Percentiles rank a stretch among this genome's conserved stretches.
Evolutionary conservation across 2,329 filamentous ascomycete genomes (phyloP).

Genomic region (Alternaria atra): DNA sequence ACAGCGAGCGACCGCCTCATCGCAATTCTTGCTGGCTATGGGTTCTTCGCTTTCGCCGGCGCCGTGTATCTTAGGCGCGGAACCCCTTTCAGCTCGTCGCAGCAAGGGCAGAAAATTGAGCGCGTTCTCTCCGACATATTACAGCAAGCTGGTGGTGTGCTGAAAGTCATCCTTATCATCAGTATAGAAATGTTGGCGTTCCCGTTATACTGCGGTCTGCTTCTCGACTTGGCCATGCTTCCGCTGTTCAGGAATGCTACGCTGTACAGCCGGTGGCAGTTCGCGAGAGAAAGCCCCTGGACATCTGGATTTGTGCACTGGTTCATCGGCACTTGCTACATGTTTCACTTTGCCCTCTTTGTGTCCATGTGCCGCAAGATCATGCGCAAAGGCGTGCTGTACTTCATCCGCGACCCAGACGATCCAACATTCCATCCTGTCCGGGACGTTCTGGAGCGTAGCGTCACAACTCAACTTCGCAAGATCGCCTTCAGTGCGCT

Average conservation of each 20-base stretch:
- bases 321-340: conserved; percentile 98
- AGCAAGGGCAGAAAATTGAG: conserved; percentile 68
- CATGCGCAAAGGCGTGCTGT: conserved; percentile 91
- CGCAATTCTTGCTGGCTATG: conserved; percentile 83
- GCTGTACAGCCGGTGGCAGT: conserved; percentile 77
- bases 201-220: conserved; percentile 90
- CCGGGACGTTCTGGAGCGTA: conserved; percentile 92
- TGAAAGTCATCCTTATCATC: conserved; percentile 98
- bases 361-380: conserved; percentile 99
- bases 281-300: conserved; percentile 79
- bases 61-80: conserved; percentile 81
- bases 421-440: conserved; percentile 98
- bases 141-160: conserved; percentile 92
- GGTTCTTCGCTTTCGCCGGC: conserved; percentile 76
- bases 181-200: conserved; percentile 99
- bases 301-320: conserved; percentile 97
- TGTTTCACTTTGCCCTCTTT: conserved; percentile 99
- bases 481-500: conserved; percentile 97
- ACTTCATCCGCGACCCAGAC: conserved; percentile 97
- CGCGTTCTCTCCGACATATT: conserved; percentile 81
- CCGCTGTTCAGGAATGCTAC: conserved; percentile 87
- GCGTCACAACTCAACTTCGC: conserved; percentile 87
- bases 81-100: conserved; percentile 69
- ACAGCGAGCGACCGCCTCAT: conserved; percentile 66
- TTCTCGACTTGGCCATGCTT: conserved; percentile 87